phyloP scores from a whole-genome alignment of 2,329 filamentous ascomycete genomes.

The Diaporthe ilicicola region DNA sequence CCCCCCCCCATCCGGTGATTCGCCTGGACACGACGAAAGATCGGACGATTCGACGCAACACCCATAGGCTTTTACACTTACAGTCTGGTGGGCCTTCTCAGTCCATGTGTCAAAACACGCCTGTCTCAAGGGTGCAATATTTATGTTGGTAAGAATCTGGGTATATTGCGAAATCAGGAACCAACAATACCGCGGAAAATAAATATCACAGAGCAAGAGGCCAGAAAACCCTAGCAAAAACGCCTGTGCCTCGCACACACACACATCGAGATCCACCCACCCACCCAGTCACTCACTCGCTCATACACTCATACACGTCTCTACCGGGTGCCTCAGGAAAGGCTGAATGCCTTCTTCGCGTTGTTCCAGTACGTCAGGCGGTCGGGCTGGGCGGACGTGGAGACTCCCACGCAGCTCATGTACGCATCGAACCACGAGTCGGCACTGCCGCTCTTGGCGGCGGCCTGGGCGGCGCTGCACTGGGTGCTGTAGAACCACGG shows the following conservation, averaged over 20 bases:
- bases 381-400: conserved; percentile 35
- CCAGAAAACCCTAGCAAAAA: neutral
- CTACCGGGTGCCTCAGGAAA: conserved; percentile 35
- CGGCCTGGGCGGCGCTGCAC: conserved; percentile 48
- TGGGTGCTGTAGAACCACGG: conserved; percentile 60
- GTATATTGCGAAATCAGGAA: neutral
- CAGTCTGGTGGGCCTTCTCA: too few relatives aligned
- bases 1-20: neutral
- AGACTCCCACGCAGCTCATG: conserved; percentile 57
- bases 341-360: conserved; percentile 58
- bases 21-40: neutral
- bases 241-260: neutral
- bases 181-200: neutral
- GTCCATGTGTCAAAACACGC: too few relatives aligned
- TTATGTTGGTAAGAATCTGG: neutral
- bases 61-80: neutral
- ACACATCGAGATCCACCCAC: neutral
- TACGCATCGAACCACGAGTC: conserved; percentile 55
- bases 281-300: too few relatives aligned
- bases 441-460: conserved; percentile 46
- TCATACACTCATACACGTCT: too few relatives aligned
- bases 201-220: neutral
- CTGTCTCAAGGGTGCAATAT: too few relatives aligned
- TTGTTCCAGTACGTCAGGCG: conserved; percentile 51
- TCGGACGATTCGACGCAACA: neutral